A percentile compares a stretch with the other conserved stretches of the same genome.
These are phyloP conservation scores for Solanum verrucosum DNA, from an alignment of 257 asterid species.

Conservation along the genomic window DNA sequence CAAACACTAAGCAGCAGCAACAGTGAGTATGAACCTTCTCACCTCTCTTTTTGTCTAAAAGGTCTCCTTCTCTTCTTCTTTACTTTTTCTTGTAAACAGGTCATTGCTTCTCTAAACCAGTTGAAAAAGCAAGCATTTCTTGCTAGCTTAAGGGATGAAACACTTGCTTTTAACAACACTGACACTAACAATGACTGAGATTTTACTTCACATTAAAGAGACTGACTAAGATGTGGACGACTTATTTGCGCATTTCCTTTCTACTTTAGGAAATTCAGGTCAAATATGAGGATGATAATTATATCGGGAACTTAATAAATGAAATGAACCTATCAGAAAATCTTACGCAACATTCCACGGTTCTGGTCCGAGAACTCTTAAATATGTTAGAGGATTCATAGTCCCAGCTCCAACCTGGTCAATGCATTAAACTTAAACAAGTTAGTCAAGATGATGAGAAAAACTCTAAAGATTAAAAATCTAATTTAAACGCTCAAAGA, in stretches of 20 bases:
- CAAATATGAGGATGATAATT: background rate
- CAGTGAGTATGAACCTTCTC: background rate
- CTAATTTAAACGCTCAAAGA: background rate
- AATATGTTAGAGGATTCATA: conserved; percentile 90
- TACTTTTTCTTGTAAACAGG: background rate
- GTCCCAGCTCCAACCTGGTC: conserved; percentile 99
- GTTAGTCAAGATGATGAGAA: background rate
- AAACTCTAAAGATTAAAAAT: background rate
- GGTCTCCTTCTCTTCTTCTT: background rate
- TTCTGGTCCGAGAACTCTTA: conserved; percentile 97
- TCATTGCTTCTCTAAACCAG: background rate
- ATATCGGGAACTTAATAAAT: background rate
- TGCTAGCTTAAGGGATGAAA: background rate
- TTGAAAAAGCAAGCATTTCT: background rate
- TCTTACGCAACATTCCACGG: conserved; percentile 99
- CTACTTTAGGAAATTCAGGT: background rate
- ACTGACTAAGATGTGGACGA: background rate
- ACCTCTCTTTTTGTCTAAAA: background rate
- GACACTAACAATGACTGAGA: background rate
- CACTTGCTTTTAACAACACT: background rate
- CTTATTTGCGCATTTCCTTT: background rate
- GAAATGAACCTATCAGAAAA: background rate
- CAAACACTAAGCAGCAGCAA: background rate
- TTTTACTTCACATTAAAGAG: background rate
- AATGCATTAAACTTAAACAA: conserved; percentile 19